Conservation (phyloP, 2,329 filamentous ascomycete genomes). For the Cercospora sp. region DNA sequence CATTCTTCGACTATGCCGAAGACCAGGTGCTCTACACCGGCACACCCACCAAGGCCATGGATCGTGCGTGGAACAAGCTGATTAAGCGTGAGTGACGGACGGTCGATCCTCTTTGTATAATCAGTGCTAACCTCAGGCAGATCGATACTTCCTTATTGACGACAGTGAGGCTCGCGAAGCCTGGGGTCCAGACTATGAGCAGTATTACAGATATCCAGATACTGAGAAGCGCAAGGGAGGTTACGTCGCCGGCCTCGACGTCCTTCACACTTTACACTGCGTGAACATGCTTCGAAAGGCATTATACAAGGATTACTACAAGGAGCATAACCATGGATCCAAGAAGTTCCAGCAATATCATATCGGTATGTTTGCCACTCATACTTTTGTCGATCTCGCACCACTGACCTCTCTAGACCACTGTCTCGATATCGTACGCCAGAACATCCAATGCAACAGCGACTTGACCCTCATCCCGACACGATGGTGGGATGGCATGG, state of each 20-base stretch:
- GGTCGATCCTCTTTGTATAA: background rate
- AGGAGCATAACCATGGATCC: background rate
- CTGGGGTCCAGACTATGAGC: slow-evolving; percentile 17
- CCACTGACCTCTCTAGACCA: slow-evolving; percentile 15
- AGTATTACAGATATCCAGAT: slow-evolving; percentile 6
- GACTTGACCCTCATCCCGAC: slow-evolving; percentile 29
- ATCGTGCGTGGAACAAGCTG: slow-evolving; percentile 13
- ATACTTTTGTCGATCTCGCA: no score
- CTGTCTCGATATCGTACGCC: slow-evolving; percentile 30
- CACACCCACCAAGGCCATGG: slow-evolving; percentile 9
- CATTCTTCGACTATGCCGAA: slow-evolving; percentile 5
- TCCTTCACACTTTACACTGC: slow-evolving; percentile 28
- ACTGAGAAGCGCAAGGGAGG: slow-evolving; percentile 16
- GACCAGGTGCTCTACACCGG: slow-evolving; percentile 2
- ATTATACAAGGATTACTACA: slow-evolving; percentile 15
- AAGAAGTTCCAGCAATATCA: slow-evolving; percentile 13
- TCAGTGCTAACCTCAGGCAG: background rate
- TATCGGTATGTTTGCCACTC: slow-evolving; percentile 2
- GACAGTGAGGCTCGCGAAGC: slow-evolving; percentile 26
- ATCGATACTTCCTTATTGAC: slow-evolving; percentile 27
- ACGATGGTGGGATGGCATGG: slow-evolving; percentile 24
- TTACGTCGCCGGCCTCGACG: slow-evolving; percentile 25
- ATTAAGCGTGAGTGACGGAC: slow-evolving; percentile 5
- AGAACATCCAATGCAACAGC: slow-evolving; percentile 27
- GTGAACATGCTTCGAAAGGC: slow-evolving; percentile 13